Conservation (phyloP, 192 early-diverging fungal species). For the Blastocladiella britannica region DNA sequence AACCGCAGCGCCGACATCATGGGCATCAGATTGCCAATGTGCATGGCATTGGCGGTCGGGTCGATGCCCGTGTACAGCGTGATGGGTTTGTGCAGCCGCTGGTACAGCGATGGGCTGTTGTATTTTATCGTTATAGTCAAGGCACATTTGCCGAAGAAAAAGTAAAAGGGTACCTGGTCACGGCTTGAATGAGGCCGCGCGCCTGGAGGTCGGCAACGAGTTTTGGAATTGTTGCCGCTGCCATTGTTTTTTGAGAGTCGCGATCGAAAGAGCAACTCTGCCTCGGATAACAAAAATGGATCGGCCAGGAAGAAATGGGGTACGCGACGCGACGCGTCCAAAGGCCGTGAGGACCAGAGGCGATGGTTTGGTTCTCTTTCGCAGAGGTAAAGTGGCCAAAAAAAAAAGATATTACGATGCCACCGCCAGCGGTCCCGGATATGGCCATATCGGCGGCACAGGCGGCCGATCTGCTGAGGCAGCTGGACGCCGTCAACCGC, state of each 20-base stretch:
- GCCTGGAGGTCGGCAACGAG: conserved; percentile 19
- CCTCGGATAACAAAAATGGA: no score
- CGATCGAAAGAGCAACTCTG: no score
- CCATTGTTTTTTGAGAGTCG: no score
- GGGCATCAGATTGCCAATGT: conserved; percentile 74
- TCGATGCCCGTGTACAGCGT: conserved; percentile 80
- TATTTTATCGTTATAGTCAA: neutral
- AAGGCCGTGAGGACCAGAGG: no score
- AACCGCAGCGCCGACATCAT: conserved; percentile 74
- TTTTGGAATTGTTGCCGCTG: no score
- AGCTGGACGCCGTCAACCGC: neutral
- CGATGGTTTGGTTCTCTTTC: no score
- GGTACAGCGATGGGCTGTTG: conserved; percentile 19
- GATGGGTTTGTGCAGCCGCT: conserved; percentile 21
- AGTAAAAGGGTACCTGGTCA: conserved; percentile 22
- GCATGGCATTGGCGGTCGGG: conserved; percentile 74
- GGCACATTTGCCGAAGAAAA: neutral
- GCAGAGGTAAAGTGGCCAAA: no score
- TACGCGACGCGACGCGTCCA: no score
- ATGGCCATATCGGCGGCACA: neutral
- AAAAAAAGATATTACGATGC: no score
- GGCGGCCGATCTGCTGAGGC: neutral
- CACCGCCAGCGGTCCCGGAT: neutral
- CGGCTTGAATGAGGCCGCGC: conserved; percentile 26
- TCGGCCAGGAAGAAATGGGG: no score